Percentiles rank a stretch among this genome's conserved stretches.
phyloP scores from a whole-genome alignment of 2,329 filamentous ascomycete genomes.

The Hymenoscyphus repandus region DNA sequence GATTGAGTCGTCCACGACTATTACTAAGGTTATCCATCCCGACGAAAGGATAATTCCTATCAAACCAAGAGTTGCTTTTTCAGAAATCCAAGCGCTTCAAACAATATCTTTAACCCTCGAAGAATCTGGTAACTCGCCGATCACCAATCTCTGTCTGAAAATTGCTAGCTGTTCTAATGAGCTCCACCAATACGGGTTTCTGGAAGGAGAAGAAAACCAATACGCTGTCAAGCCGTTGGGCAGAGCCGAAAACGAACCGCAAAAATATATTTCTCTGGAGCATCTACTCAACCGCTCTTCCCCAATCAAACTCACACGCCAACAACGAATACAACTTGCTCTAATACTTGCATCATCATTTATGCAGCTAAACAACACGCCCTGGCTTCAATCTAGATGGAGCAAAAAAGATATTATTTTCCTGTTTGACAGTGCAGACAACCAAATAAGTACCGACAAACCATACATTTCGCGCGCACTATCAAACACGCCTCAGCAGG shows the following conservation, averaged over 20 bases:
- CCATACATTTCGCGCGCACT: constrained; percentile 16
- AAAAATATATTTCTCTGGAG: constrained; percentile 10
- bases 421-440: constrained; percentile 6
- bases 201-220: constrained; percentile 5
- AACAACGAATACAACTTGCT: constrained; percentile 12
- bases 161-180: constrained; percentile 11
- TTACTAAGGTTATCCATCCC: background rate
- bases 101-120: too few species aligned
- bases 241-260: constrained; percentile 6
- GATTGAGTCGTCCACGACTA: background rate
- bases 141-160: constrained; percentile 13
- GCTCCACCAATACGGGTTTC: constrained; percentile 8
- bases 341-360: constrained; percentile 14
- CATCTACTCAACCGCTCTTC: constrained; percentile 7
- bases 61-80: constrained; percentile 7
- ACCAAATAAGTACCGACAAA: constrained; percentile 9
- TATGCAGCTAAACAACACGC: constrained; percentile 15
- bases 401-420: constrained; percentile 17
- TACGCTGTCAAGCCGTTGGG: constrained; percentile 11
- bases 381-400: constrained; percentile 13
- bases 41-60: background rate
- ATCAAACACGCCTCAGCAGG: background rate
- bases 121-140: background rate
- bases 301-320: constrained; percentile 4
- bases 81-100: constrained; percentile 1